A percentile compares a stretch with the other conserved stretches of the same genome.
These are phyloP conservation scores for Aspergillus affinis DNA, from an alignment of 495 filamentous ascomycete genomes.

Conservation along the genomic window DNA sequence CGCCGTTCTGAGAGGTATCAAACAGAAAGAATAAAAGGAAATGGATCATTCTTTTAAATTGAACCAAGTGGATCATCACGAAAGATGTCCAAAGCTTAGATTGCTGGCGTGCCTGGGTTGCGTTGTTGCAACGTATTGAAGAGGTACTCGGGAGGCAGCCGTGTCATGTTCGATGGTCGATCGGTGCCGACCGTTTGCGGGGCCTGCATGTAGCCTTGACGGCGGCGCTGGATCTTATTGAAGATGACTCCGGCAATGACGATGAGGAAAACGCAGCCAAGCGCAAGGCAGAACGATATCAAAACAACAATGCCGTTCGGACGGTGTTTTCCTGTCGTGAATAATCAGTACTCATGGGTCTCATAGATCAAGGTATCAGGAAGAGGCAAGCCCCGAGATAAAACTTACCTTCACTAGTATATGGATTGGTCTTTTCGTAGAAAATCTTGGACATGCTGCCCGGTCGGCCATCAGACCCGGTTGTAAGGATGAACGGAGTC, in stretches of 20 bases:
- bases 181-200: slow-evolving; percentile 70
- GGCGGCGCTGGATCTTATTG: slow-evolving; percentile 78
- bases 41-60: slow-evolving; percentile 3
- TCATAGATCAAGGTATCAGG: slow-evolving; percentile 9
- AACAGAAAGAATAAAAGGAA: slow-evolving; percentile 14
- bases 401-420: slow-evolving; percentile 51
- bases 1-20: slow-evolving; percentile 31
- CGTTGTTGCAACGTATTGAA: slow-evolving; percentile 57
- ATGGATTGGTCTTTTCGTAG: slow-evolving; percentile 69
- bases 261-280: slow-evolving; percentile 83
- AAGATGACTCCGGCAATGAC: slow-evolving; percentile 80
- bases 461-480: slow-evolving; percentile 55
- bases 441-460: slow-evolving; percentile 80
- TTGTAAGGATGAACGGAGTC: slow-evolving; percentile 76
- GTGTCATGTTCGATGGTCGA: slow-evolving; percentile 70
- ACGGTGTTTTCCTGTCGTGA: slow-evolving; percentile 53
- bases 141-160: slow-evolving; percentile 79
- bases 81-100: slow-evolving; percentile 29
- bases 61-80: background rate
- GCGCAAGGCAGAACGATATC: slow-evolving; percentile 85
- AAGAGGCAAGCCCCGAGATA: background rate
- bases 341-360: slow-evolving; percentile 27
- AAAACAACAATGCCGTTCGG: slow-evolving; percentile 86
- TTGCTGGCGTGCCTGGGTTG: slow-evolving; percentile 36
- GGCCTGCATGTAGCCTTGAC: slow-evolving; percentile 83